Conservation (phyloP, 1,139 yeast genomes). For the Hyphopichia fennica region DNA sequence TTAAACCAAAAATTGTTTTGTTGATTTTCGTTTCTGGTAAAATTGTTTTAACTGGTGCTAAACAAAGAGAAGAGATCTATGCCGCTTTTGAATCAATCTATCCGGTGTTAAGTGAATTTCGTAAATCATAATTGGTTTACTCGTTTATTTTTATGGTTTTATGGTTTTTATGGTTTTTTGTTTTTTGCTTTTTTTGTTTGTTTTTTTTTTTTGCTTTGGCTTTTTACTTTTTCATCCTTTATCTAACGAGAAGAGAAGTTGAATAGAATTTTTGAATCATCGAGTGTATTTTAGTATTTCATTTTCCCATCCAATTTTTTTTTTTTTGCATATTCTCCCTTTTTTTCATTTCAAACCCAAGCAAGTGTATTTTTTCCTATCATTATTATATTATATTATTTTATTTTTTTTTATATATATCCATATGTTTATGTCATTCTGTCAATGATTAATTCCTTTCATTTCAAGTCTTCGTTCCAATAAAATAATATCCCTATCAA, state of each 20-base stretch:
- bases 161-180: no score
- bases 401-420: neutral
- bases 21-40: slow-evolving; percentile 96
- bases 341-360: neutral
- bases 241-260: neutral
- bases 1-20: slow-evolving; percentile 94
- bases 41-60: slow-evolving; percentile 97
- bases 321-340: neutral
- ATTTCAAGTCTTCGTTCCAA: no score
- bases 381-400: neutral
- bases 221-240: neutral
- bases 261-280: neutral
- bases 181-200: no score
- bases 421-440: neutral
- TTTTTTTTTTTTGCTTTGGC: no score
- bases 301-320: neutral
- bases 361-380: neutral
- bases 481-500: no score
- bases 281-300: slow-evolving; percentile 2
- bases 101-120: slow-evolving; percentile 97
- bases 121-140: slow-evolving; percentile 57
- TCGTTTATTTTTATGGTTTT: neutral
- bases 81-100: slow-evolving; percentile 98
- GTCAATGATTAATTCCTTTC: neutral
- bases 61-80: slow-evolving; percentile 97